A percentile compares a stretch with the other conserved stretches of the same genome.
Conservation (phyloP, 129 eudicot genomes). For the Pittosporum tobira region DNA sequence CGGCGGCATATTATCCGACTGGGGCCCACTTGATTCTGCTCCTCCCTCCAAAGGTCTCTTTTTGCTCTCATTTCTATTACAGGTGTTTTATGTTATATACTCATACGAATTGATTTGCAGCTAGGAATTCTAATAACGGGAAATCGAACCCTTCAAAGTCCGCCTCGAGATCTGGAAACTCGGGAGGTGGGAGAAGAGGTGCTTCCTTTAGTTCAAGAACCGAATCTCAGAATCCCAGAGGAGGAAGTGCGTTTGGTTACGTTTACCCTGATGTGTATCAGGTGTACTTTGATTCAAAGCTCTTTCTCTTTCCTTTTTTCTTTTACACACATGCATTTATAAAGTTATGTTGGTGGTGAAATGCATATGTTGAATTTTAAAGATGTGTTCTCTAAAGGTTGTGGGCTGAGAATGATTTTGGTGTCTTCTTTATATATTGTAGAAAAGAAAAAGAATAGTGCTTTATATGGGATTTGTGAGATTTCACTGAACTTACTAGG, state of each 20-base stretch:
- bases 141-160: constrained; percentile 28
- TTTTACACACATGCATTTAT: neutral
- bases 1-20: constrained; percentile 59
- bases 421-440: too few species aligned
- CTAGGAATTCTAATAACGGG: constrained; percentile 16
- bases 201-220: constrained; percentile 15
- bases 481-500: too few species aligned
- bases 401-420: too few species aligned
- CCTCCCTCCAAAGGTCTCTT: constrained; percentile 42
- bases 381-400: neutral
- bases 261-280: constrained; percentile 34
- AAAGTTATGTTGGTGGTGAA: neutral
- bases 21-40: constrained; percentile 35
- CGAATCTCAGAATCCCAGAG: constrained; percentile 29
- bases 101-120: constrained; percentile 14
- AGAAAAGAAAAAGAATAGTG: too few species aligned
- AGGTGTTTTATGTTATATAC: too few species aligned
- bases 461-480: too few species aligned
- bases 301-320: neutral
- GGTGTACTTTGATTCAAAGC: constrained; percentile 11
- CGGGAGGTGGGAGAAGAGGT: constrained; percentile 17
- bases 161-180: constrained; percentile 24
- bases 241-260: constrained; percentile 40
- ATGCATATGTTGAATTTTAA: neutral
- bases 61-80: neutral